Conservation (phyloP, 139 green algal genomes). For the Tetraselmis chui region DNA sequence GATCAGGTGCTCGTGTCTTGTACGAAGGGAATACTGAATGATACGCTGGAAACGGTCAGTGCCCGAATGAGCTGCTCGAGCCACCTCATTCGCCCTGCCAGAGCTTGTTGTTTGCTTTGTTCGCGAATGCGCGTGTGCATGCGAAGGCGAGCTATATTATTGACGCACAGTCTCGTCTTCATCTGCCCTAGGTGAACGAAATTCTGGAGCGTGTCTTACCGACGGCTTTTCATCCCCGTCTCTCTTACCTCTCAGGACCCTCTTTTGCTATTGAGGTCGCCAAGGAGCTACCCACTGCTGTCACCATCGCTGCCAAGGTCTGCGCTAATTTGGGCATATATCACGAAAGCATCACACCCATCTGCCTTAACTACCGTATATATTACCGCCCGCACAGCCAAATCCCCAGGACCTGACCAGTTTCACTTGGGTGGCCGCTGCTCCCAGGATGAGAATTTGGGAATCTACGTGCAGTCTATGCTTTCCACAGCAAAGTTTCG, state of each 20-base stretch:
- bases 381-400: no score
- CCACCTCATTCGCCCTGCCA: no score
- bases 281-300: conserved; percentile 30
- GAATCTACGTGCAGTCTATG: conserved; percentile 22
- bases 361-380: no score
- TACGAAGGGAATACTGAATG: conserved; percentile 75
- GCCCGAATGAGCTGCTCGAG: no score
- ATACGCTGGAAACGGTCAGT: conserved; percentile 60
- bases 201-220: conserved; percentile 59
- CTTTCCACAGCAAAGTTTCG: conserved; percentile 44
- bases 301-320: conserved; percentile 41
- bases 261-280: conserved; percentile 57
- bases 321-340: no score
- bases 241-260: conserved; percentile 53
- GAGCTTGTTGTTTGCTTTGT: no score
- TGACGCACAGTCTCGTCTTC: no score
- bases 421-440: no score
- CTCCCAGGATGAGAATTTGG: conserved; percentile 32
- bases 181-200: conserved; percentile 28
- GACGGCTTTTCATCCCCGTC: conserved; percentile 3
- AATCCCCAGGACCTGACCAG: no score
- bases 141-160: no score
- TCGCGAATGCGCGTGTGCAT: no score
- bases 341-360: no score
- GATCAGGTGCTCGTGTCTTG: conserved; percentile 63